These are phyloP conservation scores for Lepraria neglecta DNA, from an alignment of 495 filamentous ascomycete genomes.

Conservation along the genomic window DNA sequence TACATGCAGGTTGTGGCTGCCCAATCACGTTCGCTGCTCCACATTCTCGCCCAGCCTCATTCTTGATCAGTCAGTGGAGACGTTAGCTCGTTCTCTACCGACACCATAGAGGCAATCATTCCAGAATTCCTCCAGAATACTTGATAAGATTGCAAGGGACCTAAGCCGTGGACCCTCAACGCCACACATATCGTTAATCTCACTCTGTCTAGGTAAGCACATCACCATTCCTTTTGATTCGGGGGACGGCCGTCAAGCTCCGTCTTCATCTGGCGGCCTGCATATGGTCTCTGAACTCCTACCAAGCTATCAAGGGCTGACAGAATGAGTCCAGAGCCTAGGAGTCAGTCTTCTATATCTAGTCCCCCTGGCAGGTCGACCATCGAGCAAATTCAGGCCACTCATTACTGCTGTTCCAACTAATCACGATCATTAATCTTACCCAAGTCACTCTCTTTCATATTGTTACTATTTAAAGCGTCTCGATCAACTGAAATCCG, in stretches of 20 bases:
- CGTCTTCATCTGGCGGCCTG: slow-evolving; percentile 3
- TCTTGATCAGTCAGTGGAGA: slow-evolving; percentile 21
- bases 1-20: slow-evolving; percentile 16
- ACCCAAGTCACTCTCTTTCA: slow-evolving; percentile 50
- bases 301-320: slow-evolving; percentile 10
- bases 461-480: slow-evolving; percentile 15
- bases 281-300: slow-evolving; percentile 5
- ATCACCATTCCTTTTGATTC: slow-evolving; percentile 7
- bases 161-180: not conserved
- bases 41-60: slow-evolving; percentile 22
- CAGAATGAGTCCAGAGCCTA: slow-evolving; percentile 5
- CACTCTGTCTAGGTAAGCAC: slow-evolving; percentile 14
- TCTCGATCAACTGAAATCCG: slow-evolving; percentile 31
- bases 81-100: slow-evolving; percentile 29
- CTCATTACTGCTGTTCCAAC: slow-evolving; percentile 45
- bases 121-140: slow-evolving; percentile 18
- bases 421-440: slow-evolving; percentile 50
- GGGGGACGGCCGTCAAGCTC: slow-evolving; percentile 9
- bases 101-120: slow-evolving; percentile 21
- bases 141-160: slow-evolving; percentile 24
- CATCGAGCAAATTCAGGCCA: slow-evolving; percentile 27
- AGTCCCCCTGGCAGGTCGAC: slow-evolving; percentile 17
- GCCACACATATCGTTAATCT: slow-evolving; percentile 6
- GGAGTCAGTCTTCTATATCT: slow-evolving; percentile 17
- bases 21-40: slow-evolving; percentile 15